Base-by-base conservation (phyloP, 129 eudicot species). In the Helichrysum umbraculigerum region DNA sequence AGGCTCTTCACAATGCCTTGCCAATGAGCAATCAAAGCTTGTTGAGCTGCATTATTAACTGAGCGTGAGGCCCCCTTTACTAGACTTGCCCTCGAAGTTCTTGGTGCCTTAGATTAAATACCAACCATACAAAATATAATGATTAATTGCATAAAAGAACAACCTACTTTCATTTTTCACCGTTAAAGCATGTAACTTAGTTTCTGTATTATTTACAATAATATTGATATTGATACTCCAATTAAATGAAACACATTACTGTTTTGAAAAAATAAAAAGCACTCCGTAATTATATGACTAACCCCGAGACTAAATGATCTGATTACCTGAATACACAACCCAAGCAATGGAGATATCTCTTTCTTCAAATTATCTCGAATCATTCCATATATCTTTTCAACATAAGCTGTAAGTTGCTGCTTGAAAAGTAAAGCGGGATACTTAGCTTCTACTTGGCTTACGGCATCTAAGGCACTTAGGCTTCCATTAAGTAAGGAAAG, bases 81-180 rank as follows among this genome's bases (percentile, higher is more conserved):
- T 77, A 94, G 86, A 86, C 99, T 94, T 87, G 97, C 99, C 88
- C 99, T 86, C 14, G 99, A 94, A 74, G 97, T 94, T 73, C 99
- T 87, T 65, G 99, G 99, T 37, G 99, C 99, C 99, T 94, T 74
- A 4, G n/a, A 80, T 80, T 67, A 22, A 66, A 52, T 41, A 58
- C 15, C n/a, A 61, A 59, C 72, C 16, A 41, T 59, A 47, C 20
- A 64, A 11, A 16, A 68, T 34, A 16, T 20, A 35, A 62, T 30
- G 29, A 19, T 41, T 17, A 22, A 41, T 9, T 28, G 29, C 42
- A 19, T 37, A 22, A 15, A 1, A 14, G 9, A 14, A 15, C 67
- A 37, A 58, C 37, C 37, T 5, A 21, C 56, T 35, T 58, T 58
- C 54, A 57, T 22, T 12, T 5, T 72, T 20, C 22, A 72, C 35